Conservation (phyloP, 1,139 yeast genomes). For the Yarrowia galli region DNA sequence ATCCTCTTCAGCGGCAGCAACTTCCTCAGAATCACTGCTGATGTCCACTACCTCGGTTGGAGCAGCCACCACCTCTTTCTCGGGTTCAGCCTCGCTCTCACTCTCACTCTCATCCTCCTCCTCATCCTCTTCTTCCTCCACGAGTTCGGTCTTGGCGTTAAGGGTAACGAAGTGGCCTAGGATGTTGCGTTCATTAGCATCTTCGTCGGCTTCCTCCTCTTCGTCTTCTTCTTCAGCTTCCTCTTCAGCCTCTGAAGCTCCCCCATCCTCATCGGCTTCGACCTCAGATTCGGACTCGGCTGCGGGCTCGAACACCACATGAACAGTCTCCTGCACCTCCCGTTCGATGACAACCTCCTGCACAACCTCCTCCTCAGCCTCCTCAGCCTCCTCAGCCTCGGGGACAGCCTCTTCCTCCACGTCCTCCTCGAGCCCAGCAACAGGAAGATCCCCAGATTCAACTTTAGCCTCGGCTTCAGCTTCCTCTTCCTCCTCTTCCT, state of each 20-base stretch:
- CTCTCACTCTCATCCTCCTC: background rate
- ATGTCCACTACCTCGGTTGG: background rate
- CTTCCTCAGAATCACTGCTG: conserved; percentile 7
- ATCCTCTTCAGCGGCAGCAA: background rate
- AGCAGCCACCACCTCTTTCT: background rate
- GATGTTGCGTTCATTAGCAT: background rate
- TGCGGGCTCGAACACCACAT: too few relatives aligned
- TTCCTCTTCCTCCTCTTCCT: background rate
- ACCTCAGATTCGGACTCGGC: too few relatives aligned
- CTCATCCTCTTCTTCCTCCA: background rate
- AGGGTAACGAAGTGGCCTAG: background rate
- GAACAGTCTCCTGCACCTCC: too few relatives aligned
- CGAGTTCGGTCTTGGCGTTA: background rate
- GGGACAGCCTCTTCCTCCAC: background rate
- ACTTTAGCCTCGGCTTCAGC: background rate
- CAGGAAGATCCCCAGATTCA: background rate
- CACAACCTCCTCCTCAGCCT: background rate
- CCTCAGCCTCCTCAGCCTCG: background rate
- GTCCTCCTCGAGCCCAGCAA: background rate
- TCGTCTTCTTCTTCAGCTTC: background rate
- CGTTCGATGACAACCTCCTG: background rate
- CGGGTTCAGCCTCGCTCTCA: background rate
- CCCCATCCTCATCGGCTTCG: background rate
- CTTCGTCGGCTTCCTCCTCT: background rate
- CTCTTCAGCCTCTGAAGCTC: background rate